Evolutionary conservation across 495 filamentous ascomycete genomes (phyloP), one percentile per base, ranked within the genome.

Genomic region (Monascus purpureus): DNA sequence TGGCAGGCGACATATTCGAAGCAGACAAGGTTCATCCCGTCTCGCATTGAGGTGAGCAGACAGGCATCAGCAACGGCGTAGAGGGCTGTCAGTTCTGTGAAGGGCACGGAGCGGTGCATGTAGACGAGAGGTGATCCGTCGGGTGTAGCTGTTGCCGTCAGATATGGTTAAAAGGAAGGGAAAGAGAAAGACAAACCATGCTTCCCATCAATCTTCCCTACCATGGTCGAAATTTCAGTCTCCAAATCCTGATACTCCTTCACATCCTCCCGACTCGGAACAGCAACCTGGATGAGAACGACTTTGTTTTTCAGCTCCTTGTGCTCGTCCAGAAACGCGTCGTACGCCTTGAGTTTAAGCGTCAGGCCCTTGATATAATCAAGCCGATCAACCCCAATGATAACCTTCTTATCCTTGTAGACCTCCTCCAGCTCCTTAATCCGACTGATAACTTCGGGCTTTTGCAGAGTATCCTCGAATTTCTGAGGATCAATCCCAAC

Each of bases 311-410:
- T 77, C 72, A 84, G 79, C 50, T 94, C 86, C 2, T 87, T 88
- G 35, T 96, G 80, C 36, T 93, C 81, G 9, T 81, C 82, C 20
- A 96, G 64, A 56, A 96, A 94, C 9, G 82, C 71, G 47, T 93
- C 85, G 13, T 92, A 77, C 0, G 84, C 85, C 42, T 93, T 83
- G 12, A 96, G 63, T 50, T 96, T 96, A 53, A 93, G 84, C 0
- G 82, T 80, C n/a, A 96, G 75, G 18, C 87, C 88, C 46, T 96
- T 96, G 68, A 93, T 92, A 46, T 94, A 88, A 48, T 96, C 88
- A 26, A 96, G 65, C 24, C 88, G 71, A 45, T 96, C 88, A 13
- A 96, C 84, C 23, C 88, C 88, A 12, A 96, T 76, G 36, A 96
- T 92, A 17, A 96, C 61, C 55, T 87, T 88, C 29, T 82, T 74